These are phyloP conservation scores for Soucietia sequanensis DNA, from an alignment of 805 yeast genomes.

Conservation along the genomic window DNA sequence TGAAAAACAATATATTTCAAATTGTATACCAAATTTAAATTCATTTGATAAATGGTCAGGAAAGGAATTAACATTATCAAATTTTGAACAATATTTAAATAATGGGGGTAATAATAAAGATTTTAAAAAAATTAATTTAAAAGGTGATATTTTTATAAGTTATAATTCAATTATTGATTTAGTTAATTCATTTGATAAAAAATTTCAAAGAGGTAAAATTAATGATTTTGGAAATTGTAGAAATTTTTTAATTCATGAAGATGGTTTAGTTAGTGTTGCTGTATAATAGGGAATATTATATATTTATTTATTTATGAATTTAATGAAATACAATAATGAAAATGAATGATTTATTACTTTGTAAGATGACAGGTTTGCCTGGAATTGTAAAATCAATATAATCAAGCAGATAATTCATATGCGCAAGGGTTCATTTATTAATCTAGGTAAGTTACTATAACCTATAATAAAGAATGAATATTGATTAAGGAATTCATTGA, in stretches of 20 bases:
- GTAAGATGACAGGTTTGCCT: too few relatives aligned
- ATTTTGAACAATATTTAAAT: constrained; percentile 9
- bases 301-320: constrained; percentile 1
- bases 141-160: constrained; percentile 12
- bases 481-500: too few relatives aligned
- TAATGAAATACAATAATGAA: too few relatives aligned
- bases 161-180: constrained; percentile 6
- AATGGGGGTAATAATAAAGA: constrained; percentile 2
- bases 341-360: too few relatives aligned
- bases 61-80: constrained; percentile 16
- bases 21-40: constrained; percentile 37
- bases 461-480: too few relatives aligned
- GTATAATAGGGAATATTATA: constrained; percentile 1
- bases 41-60: constrained; percentile 39
- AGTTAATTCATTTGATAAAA: constrained; percentile 7
- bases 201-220: not conserved
- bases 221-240: constrained; percentile 15
- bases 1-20: constrained; percentile 37
- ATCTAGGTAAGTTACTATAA: too few relatives aligned
- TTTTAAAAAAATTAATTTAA: too few relatives aligned
- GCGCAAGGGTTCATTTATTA: too few relatives aligned
- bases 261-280: constrained; percentile 27
- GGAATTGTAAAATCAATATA: too few relatives aligned
- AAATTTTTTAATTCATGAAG: constrained; percentile 23
- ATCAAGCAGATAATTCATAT: too few relatives aligned